These are phyloP conservation scores for Sphaerosporella brunnea DNA, from an alignment of 495 filamentous ascomycete species.

Conservation along the genomic window DNA sequence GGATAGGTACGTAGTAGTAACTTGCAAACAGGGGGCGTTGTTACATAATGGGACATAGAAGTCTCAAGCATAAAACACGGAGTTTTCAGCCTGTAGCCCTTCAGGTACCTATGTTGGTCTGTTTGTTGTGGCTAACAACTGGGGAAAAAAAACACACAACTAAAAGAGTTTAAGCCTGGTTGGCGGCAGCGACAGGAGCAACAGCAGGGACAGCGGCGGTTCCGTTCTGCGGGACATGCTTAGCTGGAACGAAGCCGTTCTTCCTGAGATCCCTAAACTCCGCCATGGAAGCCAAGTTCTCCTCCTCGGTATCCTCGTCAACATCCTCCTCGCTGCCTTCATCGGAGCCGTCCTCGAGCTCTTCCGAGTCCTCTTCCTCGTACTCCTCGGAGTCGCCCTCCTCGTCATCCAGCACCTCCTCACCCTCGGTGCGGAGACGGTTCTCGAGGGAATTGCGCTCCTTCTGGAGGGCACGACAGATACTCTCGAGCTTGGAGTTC, in stretches of 20 bases:
- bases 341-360: conserved; percentile 37
- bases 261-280: conserved; percentile 4
- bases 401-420: conserved; percentile 31
- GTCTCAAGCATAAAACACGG: too few species aligned
- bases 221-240: conserved; percentile 8
- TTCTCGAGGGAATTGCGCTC: conserved; percentile 23
- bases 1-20: too few species aligned
- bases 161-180: neutral
- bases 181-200: neutral
- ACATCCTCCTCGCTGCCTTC: conserved; percentile 27
- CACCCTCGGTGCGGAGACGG: conserved; percentile 33
- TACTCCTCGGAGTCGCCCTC: conserved; percentile 57
- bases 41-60: too few species aligned
- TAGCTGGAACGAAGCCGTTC: conserved; percentile 7
- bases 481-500: conserved; percentile 77
- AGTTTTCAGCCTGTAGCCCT: too few species aligned
- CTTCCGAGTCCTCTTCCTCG: conserved; percentile 61
- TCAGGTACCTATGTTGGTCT: too few species aligned
- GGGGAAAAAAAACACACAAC: too few species aligned
- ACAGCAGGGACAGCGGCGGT: too few species aligned
- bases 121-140: too few species aligned
- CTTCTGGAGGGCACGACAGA: conserved; percentile 30
- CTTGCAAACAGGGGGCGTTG: too few species aligned
- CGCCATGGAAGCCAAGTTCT: conserved; percentile 4
- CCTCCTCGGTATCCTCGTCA: conserved; percentile 20